These are phyloP conservation scores for Adansonia grandidieri DNA, from an alignment of 441 rosid genomes.

Conservation along the genomic window DNA sequence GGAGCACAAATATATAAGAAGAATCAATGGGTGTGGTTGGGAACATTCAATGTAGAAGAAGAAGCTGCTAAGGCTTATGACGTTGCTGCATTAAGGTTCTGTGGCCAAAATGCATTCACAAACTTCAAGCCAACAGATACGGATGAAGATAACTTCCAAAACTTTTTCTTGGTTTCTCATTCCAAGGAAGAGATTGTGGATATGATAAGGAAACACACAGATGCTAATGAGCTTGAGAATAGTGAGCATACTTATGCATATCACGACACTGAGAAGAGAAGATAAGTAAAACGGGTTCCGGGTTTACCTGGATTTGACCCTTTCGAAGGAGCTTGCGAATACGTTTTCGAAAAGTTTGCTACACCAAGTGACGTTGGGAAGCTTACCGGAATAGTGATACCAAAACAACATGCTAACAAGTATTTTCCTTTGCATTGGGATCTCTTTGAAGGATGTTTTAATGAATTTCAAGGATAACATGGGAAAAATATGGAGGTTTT, in stretches of 20 bases:
- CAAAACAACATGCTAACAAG: slow-evolving; percentile 87
- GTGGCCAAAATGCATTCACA: slow-evolving; percentile 85
- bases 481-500: slow-evolving; percentile 88
- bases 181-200: slow-evolving; percentile 93
- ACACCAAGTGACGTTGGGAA: slow-evolving; percentile 94
- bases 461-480: slow-evolving; percentile 70
- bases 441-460: slow-evolving; percentile 58
- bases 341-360: slow-evolving; percentile 77
- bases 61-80: slow-evolving; percentile 69
- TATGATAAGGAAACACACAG: slow-evolving; percentile 88
- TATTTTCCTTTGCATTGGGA: slow-evolving; percentile 67
- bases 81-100: slow-evolving; percentile 77
- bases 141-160: slow-evolving; percentile 50
- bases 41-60: slow-evolving; percentile 49
- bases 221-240: slow-evolving; percentile 77
- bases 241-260: slow-evolving; percentile 48
- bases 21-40: slow-evolving; percentile 92
- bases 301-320: slow-evolving; percentile 26
- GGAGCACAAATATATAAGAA: slow-evolving; percentile 97
- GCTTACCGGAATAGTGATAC: slow-evolving; percentile 82
- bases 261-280: slow-evolving; percentile 31
- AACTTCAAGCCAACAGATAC: slow-evolving; percentile 55
- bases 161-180: slow-evolving; percentile 61
- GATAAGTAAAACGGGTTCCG: background rate
- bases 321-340: slow-evolving; percentile 46